A percentile compares a stretch with the other conserved stretches of the same genome.
Evolutionary conservation across 106 monocot species (phyloP).

Genomic region (Agapanthus africanus): DNA sequence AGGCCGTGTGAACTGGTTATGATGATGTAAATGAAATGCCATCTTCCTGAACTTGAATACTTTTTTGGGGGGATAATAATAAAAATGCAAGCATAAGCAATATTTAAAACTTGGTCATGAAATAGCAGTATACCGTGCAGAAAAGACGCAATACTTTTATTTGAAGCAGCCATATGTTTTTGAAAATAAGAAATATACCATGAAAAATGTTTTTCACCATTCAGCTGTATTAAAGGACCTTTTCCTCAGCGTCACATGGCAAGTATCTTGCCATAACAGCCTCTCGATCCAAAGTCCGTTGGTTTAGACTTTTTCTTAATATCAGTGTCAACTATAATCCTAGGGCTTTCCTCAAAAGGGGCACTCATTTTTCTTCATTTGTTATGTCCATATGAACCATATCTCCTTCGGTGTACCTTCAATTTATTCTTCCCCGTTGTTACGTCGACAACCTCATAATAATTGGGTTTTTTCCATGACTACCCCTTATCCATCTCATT

Average conservation of each 20-base stretch:
- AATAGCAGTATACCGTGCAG: background rate
- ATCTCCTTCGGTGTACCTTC: background rate
- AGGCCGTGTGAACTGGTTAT: background rate
- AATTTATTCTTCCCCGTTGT: background rate
- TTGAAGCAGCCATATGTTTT: background rate
- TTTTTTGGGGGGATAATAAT: background rate
- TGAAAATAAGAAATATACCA: background rate
- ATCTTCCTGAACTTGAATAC: background rate
- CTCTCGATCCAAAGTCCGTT: background rate
- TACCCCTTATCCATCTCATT: background rate
- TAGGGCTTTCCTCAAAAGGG: background rate
- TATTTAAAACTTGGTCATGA: background rate
- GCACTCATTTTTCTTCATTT: background rate
- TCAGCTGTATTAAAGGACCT: background rate
- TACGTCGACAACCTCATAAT: no score
- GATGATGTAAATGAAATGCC: background rate
- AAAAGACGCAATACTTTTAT: background rate
- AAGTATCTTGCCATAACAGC: background rate
- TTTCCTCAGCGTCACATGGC: no score
- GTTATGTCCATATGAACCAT: background rate
- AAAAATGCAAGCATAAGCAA: background rate
- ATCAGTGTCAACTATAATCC: background rate
- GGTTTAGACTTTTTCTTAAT: background rate
- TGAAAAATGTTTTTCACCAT: background rate
- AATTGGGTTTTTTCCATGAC: background rate